Conservation (phyloP, 768 basidiomycete genomes). For the Tulasnella sp. region DNA sequence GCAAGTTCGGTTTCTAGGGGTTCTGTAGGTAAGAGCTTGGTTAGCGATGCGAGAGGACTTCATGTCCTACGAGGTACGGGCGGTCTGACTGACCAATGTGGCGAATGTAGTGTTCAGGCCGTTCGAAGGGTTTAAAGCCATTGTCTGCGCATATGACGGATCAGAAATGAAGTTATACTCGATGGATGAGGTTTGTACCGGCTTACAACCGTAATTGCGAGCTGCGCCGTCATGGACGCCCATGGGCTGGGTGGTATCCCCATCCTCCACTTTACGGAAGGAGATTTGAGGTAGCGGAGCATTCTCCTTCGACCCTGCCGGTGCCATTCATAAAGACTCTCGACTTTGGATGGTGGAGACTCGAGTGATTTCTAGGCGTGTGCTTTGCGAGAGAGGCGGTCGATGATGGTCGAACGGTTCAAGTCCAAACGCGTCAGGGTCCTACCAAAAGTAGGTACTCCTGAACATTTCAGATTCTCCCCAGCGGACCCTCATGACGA, state of each 20-base stretch:
- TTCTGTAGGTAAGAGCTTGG: conserved; percentile 40
- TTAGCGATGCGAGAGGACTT: neutral
- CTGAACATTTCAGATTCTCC: no score
- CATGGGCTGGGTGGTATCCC: conserved; percentile 49
- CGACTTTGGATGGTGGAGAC: neutral
- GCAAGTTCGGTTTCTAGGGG: conserved; percentile 89
- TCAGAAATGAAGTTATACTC: conserved; percentile 26
- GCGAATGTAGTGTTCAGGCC: conserved; percentile 82
- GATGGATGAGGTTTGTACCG: neutral
- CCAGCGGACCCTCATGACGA: no score
- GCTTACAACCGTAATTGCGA: conserved; percentile 67
- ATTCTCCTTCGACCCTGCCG: conserved; percentile 11
- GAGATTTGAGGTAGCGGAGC: conserved; percentile 17
- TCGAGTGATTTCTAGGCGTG: neutral
- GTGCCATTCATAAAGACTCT: conserved; percentile 3
- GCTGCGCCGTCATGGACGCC: conserved; percentile 59
- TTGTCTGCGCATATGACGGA: conserved; percentile 37
- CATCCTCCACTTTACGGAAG: conserved; percentile 51
- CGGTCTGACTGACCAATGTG: conserved; percentile 60
- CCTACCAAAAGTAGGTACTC: no score
- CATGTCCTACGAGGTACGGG: neutral
- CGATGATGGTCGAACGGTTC: neutral
- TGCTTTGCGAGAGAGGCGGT: neutral
- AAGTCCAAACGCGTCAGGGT: neutral
- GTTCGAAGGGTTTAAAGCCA: conserved; percentile 60